Evolutionary conservation across 129 eudicot genomes (phyloP), one percentile per base, ranked within the genome.

Genomic region (Escallonia rubra): DNA sequence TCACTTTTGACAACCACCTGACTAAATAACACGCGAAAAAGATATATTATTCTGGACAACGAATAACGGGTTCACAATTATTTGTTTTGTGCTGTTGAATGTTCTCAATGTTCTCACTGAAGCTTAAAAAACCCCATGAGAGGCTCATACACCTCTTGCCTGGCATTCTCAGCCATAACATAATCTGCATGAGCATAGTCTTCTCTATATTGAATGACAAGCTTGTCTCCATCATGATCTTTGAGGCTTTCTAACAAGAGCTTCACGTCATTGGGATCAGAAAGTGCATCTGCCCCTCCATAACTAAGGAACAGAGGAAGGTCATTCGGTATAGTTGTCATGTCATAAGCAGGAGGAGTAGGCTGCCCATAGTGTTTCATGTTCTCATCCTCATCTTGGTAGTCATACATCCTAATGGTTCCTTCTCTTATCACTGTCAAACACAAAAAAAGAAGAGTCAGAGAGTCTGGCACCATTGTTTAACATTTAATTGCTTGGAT

Each of bases 381-480:
- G 79, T 90, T 90, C 67, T 72, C 67, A 11, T 76, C 83, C 41
- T 38, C 78, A 7, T 74, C 69, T 4, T 66, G 66, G 51, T 90
- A 86, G 67, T 90, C 91, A 56, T 86, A 86, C 88, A 72, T 90
- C 23, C 49, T 68, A 12, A 90, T 73, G 0, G 69, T 79, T 43
- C 96, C 96, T 14, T 71, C 79, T 79, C 96, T 76, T 44, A 86
- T 78, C 93, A 82, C 93, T 89, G 64, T 46, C 40, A 41, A 6
- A 53, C 34, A 23, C 34, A 0, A 23, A 23, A 23, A 23, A 23
- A 1, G 1, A 23, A 23, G n/a, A 73, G 34, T 23, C 34, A 23
- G 34, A 23, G 34, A 23, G 34, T 23, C 34, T 23, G 34, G 34
- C 1, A 23, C 34, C 34, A 23, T 23, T 23, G 1, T 23, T 23